Conservation (phyloP, 164 flowering plant species). For the Protea cynaroides region DNA sequence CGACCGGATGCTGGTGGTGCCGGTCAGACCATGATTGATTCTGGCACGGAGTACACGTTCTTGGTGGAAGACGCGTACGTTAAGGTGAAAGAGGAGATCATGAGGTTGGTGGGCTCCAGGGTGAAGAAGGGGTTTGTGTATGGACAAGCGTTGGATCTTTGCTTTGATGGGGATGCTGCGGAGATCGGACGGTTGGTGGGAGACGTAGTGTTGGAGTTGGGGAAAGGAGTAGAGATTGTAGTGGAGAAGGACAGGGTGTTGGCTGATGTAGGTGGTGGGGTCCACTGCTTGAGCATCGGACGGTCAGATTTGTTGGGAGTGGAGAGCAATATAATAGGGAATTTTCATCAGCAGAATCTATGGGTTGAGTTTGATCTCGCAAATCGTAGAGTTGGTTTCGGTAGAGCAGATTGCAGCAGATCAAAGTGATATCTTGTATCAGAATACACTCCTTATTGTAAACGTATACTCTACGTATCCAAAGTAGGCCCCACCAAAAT, state of each 20-base stretch:
- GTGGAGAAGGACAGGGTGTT: constrained; percentile 32
- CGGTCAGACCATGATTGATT: constrained; percentile 75
- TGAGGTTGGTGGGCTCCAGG: constrained; percentile 39
- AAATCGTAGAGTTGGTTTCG: constrained; percentile 58
- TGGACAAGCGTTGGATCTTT: constrained; percentile 50
- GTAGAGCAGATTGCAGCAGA: constrained; percentile 61
- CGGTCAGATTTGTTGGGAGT: constrained; percentile 53
- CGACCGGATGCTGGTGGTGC: constrained; percentile 54
- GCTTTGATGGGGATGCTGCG: constrained; percentile 36
- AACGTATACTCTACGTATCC: no score
- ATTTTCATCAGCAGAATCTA: constrained; percentile 64
- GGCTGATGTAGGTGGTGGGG: constrained; percentile 48
- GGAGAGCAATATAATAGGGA: constrained; percentile 66
- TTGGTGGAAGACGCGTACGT: constrained; percentile 60
- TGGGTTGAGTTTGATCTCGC: constrained; percentile 80
- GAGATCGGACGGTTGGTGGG: constrained; percentile 55
- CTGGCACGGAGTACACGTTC: constrained; percentile 67
- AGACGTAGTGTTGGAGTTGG: constrained; percentile 49
- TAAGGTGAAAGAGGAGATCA: constrained; percentile 42
- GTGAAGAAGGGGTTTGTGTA: constrained; percentile 46
- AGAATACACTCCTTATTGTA: no score
- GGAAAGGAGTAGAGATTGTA: constrained; percentile 44
- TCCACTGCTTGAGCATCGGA: constrained; percentile 59
- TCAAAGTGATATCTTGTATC: constrained; percentile 5
- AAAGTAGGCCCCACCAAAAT: no score